Base-by-base conservation (phyloP, 2,329 filamentous ascomycete genomes). In the Ophiostoma tasmaniense region DNA sequence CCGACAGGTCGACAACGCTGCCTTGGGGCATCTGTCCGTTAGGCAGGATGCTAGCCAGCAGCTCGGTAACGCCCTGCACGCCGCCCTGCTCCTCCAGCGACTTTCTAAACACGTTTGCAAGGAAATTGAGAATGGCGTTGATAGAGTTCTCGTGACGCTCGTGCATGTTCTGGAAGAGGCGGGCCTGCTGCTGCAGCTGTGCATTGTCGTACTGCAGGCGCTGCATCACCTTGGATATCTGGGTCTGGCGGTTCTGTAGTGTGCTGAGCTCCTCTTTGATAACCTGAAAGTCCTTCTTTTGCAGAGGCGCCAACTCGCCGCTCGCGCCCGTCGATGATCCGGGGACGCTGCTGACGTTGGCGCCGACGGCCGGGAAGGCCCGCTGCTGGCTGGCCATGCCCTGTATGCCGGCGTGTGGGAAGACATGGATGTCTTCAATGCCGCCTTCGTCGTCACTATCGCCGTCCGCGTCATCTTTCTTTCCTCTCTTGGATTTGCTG, bases 71-170 rank as follows among this genome's bases (percentile, higher is more conserved):
- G 71, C 91, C 94, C 75, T 91, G 87, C 1, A 87, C 83, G 22
- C 86, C 85, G 39, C 88, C 89, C 74, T 94, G 90, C 45, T 93
- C 92, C 76, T 97, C 93, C 66, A 99, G 81, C 72, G 92, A 96
- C 75, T 96, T 90, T 72, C 96, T 90, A 80, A 98, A 99, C 59
- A 99, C 94, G 14, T 96, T 98, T 64, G 94, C 95, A 25, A 99
- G 84, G 78, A 99, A 98, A 66, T 93, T 96, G 59, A 99, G 84
- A 71, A 99, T 98, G n/a, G 94, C 94, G 76, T 97, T 98, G 79
- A 99, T 98, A 0, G 94, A 97, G 76, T 94, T 97, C 77, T 99
- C 95, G 75, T 99, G 95, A n/a, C 95, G 89, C 74, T 94, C 93
- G 76, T 98, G 94, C 76, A 96, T 88, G 70, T 87, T 90, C 78